phyloP scores from a whole-genome alignment of 768 basidiomycete genomes.

The Suillus placidus region DNA sequence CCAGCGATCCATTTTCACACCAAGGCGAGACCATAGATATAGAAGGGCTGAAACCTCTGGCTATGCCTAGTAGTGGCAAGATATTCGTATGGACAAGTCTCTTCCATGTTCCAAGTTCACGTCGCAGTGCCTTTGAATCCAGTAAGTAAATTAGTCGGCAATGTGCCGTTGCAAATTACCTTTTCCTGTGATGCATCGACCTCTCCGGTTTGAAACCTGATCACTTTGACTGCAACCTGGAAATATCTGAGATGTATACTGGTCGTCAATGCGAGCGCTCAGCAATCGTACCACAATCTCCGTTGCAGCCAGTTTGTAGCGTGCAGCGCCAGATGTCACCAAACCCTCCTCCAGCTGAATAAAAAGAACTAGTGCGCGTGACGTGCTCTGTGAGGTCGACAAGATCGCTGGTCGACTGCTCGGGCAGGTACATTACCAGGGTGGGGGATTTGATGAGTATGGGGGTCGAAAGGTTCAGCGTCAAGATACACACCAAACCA shows the following conservation, averaged over 20 bases:
- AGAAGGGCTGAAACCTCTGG: constrained; percentile 32
- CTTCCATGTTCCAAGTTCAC: constrained; percentile 31
- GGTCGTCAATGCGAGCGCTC: neutral
- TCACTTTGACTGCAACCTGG: constrained; percentile 10
- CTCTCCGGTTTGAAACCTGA: neutral
- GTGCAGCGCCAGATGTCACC: constrained; percentile 8
- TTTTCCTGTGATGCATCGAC: neutral
- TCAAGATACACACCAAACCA: constrained; percentile 1
- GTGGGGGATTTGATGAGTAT: neutral
- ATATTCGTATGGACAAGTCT: constrained; percentile 28
- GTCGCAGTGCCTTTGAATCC: constrained; percentile 23
- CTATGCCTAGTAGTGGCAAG: constrained; percentile 33
- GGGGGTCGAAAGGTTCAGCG: constrained; percentile 1
- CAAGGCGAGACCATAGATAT: constrained; percentile 39
- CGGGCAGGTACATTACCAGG: neutral
- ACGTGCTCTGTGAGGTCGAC: constrained; percentile 9
- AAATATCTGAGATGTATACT: neutral
- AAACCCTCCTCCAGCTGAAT: neutral
- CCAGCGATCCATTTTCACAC: constrained; percentile 29
- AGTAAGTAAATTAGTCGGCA: neutral
- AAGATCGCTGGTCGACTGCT: neutral
- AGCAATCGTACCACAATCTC: neutral
- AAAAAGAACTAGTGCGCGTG: neutral
- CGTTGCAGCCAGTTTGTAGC: neutral
- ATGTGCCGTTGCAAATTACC: neutral